Evolutionary conservation across 306 rosid species (phyloP).

Genomic region (Rubus idaeus): DNA sequence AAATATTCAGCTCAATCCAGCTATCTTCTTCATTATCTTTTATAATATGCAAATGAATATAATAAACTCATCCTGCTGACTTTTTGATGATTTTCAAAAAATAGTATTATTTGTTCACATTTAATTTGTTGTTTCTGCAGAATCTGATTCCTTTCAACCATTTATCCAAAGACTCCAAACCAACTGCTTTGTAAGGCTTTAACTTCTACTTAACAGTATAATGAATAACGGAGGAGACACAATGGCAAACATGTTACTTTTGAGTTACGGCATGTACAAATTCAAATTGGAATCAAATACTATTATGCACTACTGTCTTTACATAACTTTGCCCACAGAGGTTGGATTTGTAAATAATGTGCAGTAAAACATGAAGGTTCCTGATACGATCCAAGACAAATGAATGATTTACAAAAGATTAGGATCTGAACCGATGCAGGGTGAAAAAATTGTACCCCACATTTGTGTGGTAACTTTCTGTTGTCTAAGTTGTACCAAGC

Average conservation of each 20-base stretch:
- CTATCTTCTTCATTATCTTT: constrained; percentile 6
- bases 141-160: background rate
- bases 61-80: constrained; percentile 4
- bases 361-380: constrained; percentile 12
- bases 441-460: constrained; percentile 35
- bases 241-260: background rate
- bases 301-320: background rate
- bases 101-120: background rate
- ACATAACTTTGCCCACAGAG: constrained; percentile 14
- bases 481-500: constrained; percentile 28
- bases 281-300: background rate
- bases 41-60: background rate
- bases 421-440: too few relatives aligned
- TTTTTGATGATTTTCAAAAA: background rate
- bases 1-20: constrained; percentile 20
- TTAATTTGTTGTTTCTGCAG: background rate
- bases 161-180: background rate
- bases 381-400: constrained; percentile 13
- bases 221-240: background rate
- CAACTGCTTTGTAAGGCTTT: background rate
- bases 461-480: constrained; percentile 9
- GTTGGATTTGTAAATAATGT: background rate
- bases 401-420: constrained; percentile 14
- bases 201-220: background rate
- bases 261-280: background rate